Evolutionary conservation across 179 eudicot genomes (phyloP).

Genomic region (Beta macrorhiza): DNA sequence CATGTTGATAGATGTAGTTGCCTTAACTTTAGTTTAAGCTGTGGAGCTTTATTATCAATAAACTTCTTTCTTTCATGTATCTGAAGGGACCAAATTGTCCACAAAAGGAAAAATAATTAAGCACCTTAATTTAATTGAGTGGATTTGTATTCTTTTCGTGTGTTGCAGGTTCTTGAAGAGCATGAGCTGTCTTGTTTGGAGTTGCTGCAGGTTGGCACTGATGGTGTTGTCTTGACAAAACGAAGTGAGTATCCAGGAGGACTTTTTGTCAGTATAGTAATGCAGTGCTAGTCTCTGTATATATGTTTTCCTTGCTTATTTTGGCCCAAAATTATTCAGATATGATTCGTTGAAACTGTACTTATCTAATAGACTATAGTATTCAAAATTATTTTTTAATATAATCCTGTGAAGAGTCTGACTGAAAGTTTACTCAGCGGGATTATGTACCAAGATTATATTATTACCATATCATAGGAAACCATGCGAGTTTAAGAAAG

Average conservation of each 20-base stretch:
- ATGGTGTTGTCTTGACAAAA: slow-evolving; percentile 76
- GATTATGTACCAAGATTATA: not conserved
- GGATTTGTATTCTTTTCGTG: slow-evolving; percentile 9
- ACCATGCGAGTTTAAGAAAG: not conserved
- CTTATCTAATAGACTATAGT: not conserved
- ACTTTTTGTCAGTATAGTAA: not conserved
- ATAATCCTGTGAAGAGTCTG: not conserved
- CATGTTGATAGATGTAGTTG: not conserved
- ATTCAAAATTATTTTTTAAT: not conserved
- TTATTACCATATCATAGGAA: not conserved
- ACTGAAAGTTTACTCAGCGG: not conserved
- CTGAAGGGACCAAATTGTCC: not conserved
- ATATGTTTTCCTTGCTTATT: not conserved
- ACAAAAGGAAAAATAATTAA: not conserved
- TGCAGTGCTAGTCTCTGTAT: slow-evolving; percentile 1
- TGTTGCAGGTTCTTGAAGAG: slow-evolving; percentile 82
- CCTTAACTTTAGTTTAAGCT: not conserved
- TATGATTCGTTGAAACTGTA: not conserved
- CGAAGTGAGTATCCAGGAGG: slow-evolving; percentile 51
- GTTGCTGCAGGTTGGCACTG: slow-evolving; percentile 76
- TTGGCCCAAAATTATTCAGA: not conserved
- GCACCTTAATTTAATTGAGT: not conserved
- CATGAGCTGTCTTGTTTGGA: slow-evolving; percentile 76
- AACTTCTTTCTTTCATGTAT: not conserved
- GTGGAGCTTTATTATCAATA: not conserved